Base-by-base conservation (phyloP, 768 basidiomycete genomes). In the Hericium erinaceus region DNA sequence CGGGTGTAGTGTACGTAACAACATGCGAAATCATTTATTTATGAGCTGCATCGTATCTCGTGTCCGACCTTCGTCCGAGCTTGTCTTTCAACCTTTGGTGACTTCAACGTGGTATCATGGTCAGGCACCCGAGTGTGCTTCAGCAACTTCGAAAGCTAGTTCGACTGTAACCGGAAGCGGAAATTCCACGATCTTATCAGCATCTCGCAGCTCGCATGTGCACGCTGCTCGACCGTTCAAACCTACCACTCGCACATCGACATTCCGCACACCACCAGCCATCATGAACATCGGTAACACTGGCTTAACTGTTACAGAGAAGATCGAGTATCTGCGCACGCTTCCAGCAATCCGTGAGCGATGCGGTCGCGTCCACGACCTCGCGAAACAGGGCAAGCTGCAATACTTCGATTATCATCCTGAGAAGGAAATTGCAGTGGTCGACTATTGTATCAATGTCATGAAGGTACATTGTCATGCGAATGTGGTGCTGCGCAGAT, bases 301-400 rank as follows among this genome's bases (percentile, higher is more conserved):
- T 20, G 48, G 26, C 18, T 15, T 54, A 3, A 57, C 66, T 2
- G 60, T 58, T 28, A 52, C 71, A 44, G 69, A 76, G 59, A 80
- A 73, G 40, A 82, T 84, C 24, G 73, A 72, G 5, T 95, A 94
- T 66, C 81, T 97, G 48, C 85, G 87, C 37, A 92, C 90, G 0
- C 77, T 97, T 3, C 88, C 91, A 15, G 82, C 93, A n/a, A 92
- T 98, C 64, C 82, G 95, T 49, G 87, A 94, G 64, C 80, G 92
- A 46, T 98, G 93, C 70, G 68, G 72, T 11, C 79, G 79, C 44
- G 92, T 98, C 38, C 83, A 88, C 69, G 79, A 83, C 28, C 83
- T 95, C 18, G 94, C 91, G 12, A 74, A 81, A 68, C 67, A 79
- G 60, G 87, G 83, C 53, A 81, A 86, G 64, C 79, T 97, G 11